Base-by-base conservation (phyloP, 768 basidiomycete species). In the Boletus rubroflammeus region DNA sequence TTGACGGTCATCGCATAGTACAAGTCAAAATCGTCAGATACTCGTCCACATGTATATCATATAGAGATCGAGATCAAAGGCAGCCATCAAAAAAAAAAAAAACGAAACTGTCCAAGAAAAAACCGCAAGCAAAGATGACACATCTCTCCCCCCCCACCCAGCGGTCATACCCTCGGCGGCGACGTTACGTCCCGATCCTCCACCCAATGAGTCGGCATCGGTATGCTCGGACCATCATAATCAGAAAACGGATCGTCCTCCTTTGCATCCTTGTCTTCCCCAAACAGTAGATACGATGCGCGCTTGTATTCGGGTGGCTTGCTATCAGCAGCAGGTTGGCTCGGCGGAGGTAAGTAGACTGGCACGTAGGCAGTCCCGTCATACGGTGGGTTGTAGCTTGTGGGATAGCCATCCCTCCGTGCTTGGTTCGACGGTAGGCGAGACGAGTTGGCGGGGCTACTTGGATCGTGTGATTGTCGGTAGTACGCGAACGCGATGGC, bases 401-500 rank as follows among this genome's bases (percentile, higher is more conserved):
- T 61, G 1, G 83, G 79, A 61, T 74, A 70, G 31, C 61, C 76
- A 41, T 67, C 72, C 43, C 64, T 66, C 31, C 75, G 75, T 34
- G 60, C 58, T 61, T 71, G 75, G 53, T 67, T 67, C 19, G 53
- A 73, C 55, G 58, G 83, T n/a, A 66, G 47, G 39, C 82, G 82
- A 13, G 71, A 63, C 39, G 76, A 60, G 65, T 86, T 85, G 49
- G 72, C 78, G 36, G 76, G 68, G 57, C 81, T 81, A 3, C 78
- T 68, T 1, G 91, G 90, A 67, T 91, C 86, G 32, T 84, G 78
- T 2, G 83, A 64, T 70, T 94, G 91, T 23, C 85, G 84, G 64
- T 87, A 84, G 74, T 85, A 94, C 14, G 78, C 76, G 66, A 86
- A 87, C 3, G 84, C 81, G 60, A 89, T 62, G 45, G 77, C 58